A percentile compares a stretch with the other conserved stretches of the same genome.
Evolutionary conservation across 129 eudicot species (phyloP).

Genomic region (Pittosporum tobira): DNA sequence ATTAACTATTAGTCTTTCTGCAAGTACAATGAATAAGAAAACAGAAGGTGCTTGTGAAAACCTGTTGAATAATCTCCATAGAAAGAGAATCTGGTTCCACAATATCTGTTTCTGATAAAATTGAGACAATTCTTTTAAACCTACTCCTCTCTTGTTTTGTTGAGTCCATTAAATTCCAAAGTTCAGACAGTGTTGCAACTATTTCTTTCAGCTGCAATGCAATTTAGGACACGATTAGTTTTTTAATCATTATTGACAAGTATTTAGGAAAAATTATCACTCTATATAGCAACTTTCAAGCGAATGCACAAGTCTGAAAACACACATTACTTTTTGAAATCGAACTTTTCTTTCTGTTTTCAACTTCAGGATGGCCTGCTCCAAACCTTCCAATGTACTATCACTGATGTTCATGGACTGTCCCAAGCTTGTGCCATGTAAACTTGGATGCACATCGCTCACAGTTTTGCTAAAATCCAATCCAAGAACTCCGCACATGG

Average conservation of each 20-base stretch:
- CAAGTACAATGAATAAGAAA: background rate
- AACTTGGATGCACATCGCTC: constrained; percentile 82
- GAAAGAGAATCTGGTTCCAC: constrained; percentile 62
- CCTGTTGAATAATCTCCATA: constrained; percentile 64
- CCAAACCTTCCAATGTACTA: constrained; percentile 61
- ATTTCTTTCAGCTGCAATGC: constrained; percentile 76
- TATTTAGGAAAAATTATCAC: too few species aligned
- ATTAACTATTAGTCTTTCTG: background rate
- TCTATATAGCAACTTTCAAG: background rate
- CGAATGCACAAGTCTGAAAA: background rate
- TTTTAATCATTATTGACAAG: too few species aligned
- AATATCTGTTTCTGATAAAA: constrained; percentile 48
- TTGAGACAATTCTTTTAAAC: constrained; percentile 42
- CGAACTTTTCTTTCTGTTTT: constrained; percentile 71
- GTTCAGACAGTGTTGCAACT: constrained; percentile 50
- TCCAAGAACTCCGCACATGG: constrained; percentile 59
- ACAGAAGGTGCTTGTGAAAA: constrained; percentile 6
- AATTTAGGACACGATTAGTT: constrained; percentile 5
- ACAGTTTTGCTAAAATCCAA: constrained; percentile 70
- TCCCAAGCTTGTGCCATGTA: constrained; percentile 47
- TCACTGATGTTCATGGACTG: constrained; percentile 73
- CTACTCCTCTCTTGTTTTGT: constrained; percentile 50
- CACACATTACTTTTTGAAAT: constrained; percentile 56
- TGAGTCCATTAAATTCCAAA: constrained; percentile 83
- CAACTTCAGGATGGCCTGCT: constrained; percentile 53